Evolutionary conservation across 2,329 filamentous ascomycete genomes (phyloP), one percentile per base, ranked within the genome.

Genomic region (Ascochyta viciae-villosae): DNA sequence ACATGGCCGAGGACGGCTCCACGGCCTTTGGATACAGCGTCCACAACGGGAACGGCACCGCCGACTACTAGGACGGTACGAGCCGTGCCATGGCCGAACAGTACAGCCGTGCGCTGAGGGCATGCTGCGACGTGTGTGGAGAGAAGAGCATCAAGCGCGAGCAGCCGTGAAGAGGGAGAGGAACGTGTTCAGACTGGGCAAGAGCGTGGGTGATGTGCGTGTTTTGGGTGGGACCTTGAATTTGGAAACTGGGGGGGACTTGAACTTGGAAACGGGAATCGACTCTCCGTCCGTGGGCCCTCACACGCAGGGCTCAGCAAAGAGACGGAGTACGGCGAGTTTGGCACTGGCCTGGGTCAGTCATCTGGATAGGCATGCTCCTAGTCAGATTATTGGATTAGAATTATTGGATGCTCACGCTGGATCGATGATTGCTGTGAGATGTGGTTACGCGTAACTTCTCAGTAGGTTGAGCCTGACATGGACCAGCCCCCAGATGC

Each of bases 11-110:
- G 50, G 72, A 76, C 58, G 68, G 73, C 58, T 70, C 68, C 42
- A 79, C 78, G 27, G 68, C 75, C 38, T 77, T 77, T 58, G 76
- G 75, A 39, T 77, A 77, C 65, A 64, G 70, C 47, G 74, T 77
- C 44, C 74, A 77, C 73, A 76, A 77, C 65, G 75, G 72, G 35
- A 77, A 76, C 64, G 74, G 74, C 52, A 57, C 55, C 61, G 66
- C 68, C 66, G 74, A 77, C 26, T 77, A 72, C 63, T 77, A 75
- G 64, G 50, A 41, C 63, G 65, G 54, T 61, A 57, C 68, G 59
- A 10, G 22, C 13, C 15, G 33, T 42, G 62, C 61, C 38, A 6
- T 51, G 34, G 19, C 34, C 31, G 29, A 42, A 39, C 22, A 54
- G 27, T 51, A 61, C 58, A 42, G 38, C 58, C 50, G 42, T 51